Conservation (phyloP, 768 basidiomycete genomes). For the Russula vinacea region DNA sequence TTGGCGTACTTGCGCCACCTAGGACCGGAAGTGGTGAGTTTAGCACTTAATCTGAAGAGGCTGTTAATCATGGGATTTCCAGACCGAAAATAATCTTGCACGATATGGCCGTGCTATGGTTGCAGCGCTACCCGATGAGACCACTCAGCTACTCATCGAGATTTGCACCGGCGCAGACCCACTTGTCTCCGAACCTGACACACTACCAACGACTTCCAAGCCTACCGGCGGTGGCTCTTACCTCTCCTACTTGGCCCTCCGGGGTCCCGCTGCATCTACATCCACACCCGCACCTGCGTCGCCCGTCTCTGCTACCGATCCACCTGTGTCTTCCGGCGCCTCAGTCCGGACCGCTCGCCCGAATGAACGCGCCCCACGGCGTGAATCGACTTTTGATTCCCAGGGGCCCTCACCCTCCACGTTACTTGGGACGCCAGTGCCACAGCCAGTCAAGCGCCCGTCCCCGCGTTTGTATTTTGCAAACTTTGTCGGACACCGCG, state of each 20-base stretch:
- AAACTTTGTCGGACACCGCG: slow-evolving; percentile 88
- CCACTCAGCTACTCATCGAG: slow-evolving; percentile 88
- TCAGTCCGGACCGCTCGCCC: slow-evolving; percentile 22
- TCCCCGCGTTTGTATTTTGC: slow-evolving; percentile 89
- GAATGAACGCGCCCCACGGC: slow-evolving; percentile 35
- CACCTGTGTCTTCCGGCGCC: slow-evolving; percentile 24
- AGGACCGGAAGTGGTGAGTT: slow-evolving; percentile 72
- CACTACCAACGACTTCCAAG: slow-evolving; percentile 34
- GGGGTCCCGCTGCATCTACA: slow-evolving; percentile 45
- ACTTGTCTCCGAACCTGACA: slow-evolving; percentile 43
- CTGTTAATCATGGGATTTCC: slow-evolving; percentile 9
- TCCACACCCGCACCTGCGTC: slow-evolving; percentile 44
- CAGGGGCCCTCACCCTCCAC: slow-evolving; percentile 34
- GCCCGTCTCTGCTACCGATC: slow-evolving; percentile 33
- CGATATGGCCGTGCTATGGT: slow-evolving; percentile 88
- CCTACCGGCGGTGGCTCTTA: slow-evolving; percentile 54
- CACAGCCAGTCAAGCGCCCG: slow-evolving; percentile 48
- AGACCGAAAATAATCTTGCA: slow-evolving; percentile 85
- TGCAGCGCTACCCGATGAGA: slow-evolving; percentile 76
- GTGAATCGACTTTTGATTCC: slow-evolving; percentile 41
- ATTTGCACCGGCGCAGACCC: slow-evolving; percentile 71
- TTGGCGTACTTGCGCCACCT: slow-evolving; percentile 74
- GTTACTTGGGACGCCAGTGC: slow-evolving; percentile 24
- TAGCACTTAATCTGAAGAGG: not conserved
- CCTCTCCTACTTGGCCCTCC: slow-evolving; percentile 75